A percentile compares a stretch with the other conserved stretches of the same genome.
These are phyloP conservation scores for Annona squamosa DNA, from an alignment of 164 flowering plant species.

Conservation along the genomic window DNA sequence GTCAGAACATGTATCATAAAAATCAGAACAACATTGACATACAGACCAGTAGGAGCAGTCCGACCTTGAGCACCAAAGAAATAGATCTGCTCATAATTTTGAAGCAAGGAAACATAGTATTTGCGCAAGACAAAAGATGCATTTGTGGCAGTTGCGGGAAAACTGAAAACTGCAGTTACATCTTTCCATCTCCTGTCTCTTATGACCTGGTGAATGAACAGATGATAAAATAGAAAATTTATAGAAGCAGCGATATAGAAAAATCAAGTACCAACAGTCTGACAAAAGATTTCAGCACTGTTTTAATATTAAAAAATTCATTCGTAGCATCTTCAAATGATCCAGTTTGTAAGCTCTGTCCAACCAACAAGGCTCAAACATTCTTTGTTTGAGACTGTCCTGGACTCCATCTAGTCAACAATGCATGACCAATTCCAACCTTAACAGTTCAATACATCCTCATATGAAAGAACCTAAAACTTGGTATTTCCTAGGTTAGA, in stretches of 20 bases:
- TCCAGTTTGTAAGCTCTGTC: too few species aligned
- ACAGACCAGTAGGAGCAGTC: constrained; percentile 41
- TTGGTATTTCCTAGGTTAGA: too few species aligned
- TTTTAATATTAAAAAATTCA: too few species aligned
- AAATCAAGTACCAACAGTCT: neutral
- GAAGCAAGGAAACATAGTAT: constrained; percentile 69
- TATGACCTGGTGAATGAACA: constrained; percentile 39
- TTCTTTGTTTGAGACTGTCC: too few species aligned
- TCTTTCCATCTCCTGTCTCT: constrained; percentile 86
- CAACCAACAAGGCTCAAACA: too few species aligned
- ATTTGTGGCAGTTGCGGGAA: constrained; percentile 93
- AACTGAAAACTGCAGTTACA: constrained; percentile 78
- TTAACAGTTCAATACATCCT: too few species aligned
- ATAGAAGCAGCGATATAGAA: neutral
- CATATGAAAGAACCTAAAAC: too few species aligned
- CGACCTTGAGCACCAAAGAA: constrained; percentile 58
- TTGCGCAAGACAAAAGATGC: constrained; percentile 94
- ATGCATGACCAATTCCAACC: too few species aligned
- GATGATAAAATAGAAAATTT: neutral
- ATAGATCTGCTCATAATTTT: constrained; percentile 82
- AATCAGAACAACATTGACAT: neutral
- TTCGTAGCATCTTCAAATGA: too few species aligned
- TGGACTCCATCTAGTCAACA: too few species aligned
- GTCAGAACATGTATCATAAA: neutral
- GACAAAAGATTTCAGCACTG: too few species aligned